Base-by-base conservation (phyloP, 2,329 filamentous ascomycete species). In the Dothideomycetidae sp. region DNA sequence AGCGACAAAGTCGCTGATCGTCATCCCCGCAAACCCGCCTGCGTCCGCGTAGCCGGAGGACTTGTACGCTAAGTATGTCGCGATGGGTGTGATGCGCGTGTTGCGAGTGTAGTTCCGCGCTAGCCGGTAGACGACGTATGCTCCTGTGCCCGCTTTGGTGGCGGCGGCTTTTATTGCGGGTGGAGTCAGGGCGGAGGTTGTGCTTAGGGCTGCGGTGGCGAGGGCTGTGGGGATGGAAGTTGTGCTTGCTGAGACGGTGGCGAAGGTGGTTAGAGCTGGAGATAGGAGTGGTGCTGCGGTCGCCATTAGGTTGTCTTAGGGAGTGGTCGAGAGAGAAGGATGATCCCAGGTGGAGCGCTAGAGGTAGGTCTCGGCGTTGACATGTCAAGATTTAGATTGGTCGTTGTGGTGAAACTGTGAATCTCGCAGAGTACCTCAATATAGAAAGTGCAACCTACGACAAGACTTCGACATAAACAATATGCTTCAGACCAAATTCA, bases 21-120 rank as follows among this genome's bases (percentile, higher is more conserved):
- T 44, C 36, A 44, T 40, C 13, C 40, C 40, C 17, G 36, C 39
- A 16, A 44, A 37, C 29, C 36, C 31, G 15, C 40, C 40, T 23
- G 34, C 26, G 10, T 44, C 42, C 10, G 39, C 40, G 17, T 42
- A 36, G n/a, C 42, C 42, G 11, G 35, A 41, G 21, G 34, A 30
- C 15, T 44, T 44, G 37, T 44, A 44, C 16, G 42, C 42, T 5
- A 44, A 36, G 28, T 44, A 44, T 29, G 40, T 42, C 21, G 39
- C 42, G 12, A 44, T 33, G 10, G 42, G 42, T 10, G 42, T 42
- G 39, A 44, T 44, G 36, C 39, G 42, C 1, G 39, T 44, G 30
- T 44, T 44, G 29, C 37, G 36, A 9, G 39, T 13, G 16, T 29
- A 38, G 28, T 29, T 21, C 9, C 13, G n/a, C 13, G 33, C 28